These are phyloP conservation scores for Cyclotella sp. DNA, from an alignment of 108 stramenopile species.

Conservation along the genomic window DNA sequence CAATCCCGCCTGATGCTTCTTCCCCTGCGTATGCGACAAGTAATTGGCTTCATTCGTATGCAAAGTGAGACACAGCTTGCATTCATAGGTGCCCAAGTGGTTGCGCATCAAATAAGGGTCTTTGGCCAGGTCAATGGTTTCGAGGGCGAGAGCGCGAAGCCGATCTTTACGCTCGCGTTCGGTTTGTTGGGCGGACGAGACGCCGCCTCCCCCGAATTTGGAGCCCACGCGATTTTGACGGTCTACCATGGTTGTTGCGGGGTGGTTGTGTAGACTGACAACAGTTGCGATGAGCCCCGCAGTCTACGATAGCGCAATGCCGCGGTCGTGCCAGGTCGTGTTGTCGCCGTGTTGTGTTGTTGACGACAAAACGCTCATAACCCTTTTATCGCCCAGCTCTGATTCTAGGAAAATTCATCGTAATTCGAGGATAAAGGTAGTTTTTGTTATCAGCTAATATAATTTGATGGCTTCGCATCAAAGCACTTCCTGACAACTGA, in stretches of 20 bases:
- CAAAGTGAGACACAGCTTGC: constrained; percentile 98
- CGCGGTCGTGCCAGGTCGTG: too few relatives aligned
- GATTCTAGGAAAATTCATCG: too few relatives aligned
- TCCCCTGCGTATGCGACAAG: constrained; percentile 99
- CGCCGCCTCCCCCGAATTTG: constrained; percentile 98
- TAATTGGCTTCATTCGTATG: constrained; percentile 99
- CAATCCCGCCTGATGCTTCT: constrained; percentile 97
- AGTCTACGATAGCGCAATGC: too few relatives aligned
- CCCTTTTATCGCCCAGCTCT: too few relatives aligned
- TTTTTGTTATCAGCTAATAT: too few relatives aligned
- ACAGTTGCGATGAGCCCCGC: too few relatives aligned
- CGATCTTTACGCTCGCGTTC: constrained; percentile 98
- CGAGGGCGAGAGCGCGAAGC: constrained; percentile 94
- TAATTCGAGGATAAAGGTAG: too few relatives aligned
- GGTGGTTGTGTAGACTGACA: neutral
- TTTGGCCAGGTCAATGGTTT: constrained; percentile 98
- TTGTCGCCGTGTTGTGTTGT: too few relatives aligned
- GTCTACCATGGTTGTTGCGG: constrained; percentile 57
- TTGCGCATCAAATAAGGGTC: constrained; percentile 99
- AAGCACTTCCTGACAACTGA: too few relatives aligned
- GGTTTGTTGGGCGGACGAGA: constrained; percentile 85
- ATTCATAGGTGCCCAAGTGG: constrained; percentile 98
- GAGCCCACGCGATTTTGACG: constrained; percentile 97
- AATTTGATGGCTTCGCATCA: too few relatives aligned
- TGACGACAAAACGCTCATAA: too few relatives aligned